Evolutionary conservation across 768 basidiomycete genomes (phyloP).

Genomic region (Thelephora ganbajun): DNA sequence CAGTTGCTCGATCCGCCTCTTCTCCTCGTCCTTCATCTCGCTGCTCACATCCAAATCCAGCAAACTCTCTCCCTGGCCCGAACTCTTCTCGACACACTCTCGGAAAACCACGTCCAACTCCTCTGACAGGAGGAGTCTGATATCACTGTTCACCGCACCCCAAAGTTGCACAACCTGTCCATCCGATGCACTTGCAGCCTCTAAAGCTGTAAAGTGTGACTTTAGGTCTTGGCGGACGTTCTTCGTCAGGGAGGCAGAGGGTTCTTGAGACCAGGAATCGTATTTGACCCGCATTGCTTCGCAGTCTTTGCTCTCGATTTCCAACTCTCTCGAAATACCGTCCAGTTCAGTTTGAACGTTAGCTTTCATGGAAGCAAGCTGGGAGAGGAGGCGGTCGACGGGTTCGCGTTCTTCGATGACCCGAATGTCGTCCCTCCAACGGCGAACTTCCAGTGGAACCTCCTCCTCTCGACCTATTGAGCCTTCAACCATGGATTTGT

Average conservation of each 20-base stretch:
- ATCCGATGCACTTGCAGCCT: conserved; percentile 70
- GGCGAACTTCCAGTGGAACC: conserved; percentile 54
- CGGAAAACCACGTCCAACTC: conserved; percentile 51
- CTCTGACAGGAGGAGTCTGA: conserved; percentile 44
- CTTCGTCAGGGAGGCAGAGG: conserved; percentile 63
- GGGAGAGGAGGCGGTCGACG: conserved; percentile 47
- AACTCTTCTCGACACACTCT: conserved; percentile 30
- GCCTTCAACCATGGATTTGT: conserved; percentile 57
- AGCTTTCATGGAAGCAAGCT: conserved; percentile 45
- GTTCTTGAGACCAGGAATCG: conserved; percentile 82
- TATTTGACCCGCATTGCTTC: conserved; percentile 82
- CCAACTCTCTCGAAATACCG: conserved; percentile 48
- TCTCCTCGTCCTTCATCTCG: conserved; percentile 49
- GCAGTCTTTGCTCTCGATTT: conserved; percentile 75
- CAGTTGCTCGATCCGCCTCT: conserved; percentile 50
- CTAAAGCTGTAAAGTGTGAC: conserved; percentile 52
- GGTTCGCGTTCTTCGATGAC: conserved; percentile 54
- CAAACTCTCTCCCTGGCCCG: conserved; percentile 27
- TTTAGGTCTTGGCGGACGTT: conserved; percentile 67
- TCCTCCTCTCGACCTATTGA: conserved; percentile 49
- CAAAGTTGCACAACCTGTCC: conserved; percentile 61
- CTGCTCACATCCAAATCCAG: conserved; percentile 63
- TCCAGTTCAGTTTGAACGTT: conserved; percentile 50
- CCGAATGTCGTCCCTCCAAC: conserved; percentile 63
- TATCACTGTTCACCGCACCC: conserved; percentile 53